phyloP scores from a whole-genome alignment of 2,329 filamentous ascomycete genomes.

The Rhinocladiella similis region DNA sequence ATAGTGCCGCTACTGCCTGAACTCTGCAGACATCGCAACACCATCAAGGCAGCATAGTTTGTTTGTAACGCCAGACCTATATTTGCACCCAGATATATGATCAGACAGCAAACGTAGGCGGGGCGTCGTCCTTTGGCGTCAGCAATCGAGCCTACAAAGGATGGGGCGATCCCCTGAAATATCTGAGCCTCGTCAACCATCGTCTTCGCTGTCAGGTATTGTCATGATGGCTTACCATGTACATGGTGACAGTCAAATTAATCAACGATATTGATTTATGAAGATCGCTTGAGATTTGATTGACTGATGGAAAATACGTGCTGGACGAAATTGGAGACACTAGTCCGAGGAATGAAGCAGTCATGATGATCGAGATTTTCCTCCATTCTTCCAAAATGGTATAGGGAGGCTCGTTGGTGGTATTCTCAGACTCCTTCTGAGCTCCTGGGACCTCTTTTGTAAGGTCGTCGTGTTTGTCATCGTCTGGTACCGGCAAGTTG shows the following conservation, averaged over 20 bases:
- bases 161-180: slow-evolving; percentile 53
- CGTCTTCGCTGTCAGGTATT: background rate
- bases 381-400: background rate
- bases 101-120: slow-evolving; percentile 48
- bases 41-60: slow-evolving; percentile 36
- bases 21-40: slow-evolving; percentile 44
- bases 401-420: too few species aligned
- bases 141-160: slow-evolving; percentile 51
- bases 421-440: too few species aligned
- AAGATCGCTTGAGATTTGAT: slow-evolving; percentile 37
- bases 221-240: slow-evolving; percentile 25
- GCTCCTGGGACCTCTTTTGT: too few species aligned
- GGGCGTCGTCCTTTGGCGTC: slow-evolving; percentile 52
- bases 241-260: slow-evolving; percentile 33
- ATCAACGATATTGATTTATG: slow-evolving; percentile 8
- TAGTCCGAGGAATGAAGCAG: background rate
- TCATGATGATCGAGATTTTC: background rate
- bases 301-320: slow-evolving; percentile 53
- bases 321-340: slow-evolving; percentile 34
- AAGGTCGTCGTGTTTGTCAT: too few species aligned
- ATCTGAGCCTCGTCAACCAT: slow-evolving; percentile 31
- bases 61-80: slow-evolving; percentile 40
- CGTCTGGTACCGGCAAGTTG: too few species aligned
- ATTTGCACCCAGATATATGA: slow-evolving; percentile 43
- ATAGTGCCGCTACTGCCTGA: slow-evolving; percentile 42